These are phyloP conservation scores for Aphanomyces stellatus DNA, from an alignment of 352 stramenopile species.

Conservation along the genomic window DNA sequence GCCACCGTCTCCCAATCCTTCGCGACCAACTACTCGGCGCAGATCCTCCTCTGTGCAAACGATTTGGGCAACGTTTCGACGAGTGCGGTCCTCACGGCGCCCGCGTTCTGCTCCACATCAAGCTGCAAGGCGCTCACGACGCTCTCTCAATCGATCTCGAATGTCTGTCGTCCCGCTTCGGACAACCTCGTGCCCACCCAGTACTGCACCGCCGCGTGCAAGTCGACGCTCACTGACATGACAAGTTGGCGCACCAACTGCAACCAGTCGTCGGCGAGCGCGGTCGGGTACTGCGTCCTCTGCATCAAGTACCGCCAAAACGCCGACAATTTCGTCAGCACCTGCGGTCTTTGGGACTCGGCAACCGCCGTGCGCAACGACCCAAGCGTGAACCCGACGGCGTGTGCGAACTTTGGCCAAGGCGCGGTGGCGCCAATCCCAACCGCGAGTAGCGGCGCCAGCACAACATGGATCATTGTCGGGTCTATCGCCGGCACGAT, in stretches of 20 bases:
- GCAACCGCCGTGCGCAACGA: not conserved
- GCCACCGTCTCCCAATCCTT: no score
- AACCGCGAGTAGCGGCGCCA: not conserved
- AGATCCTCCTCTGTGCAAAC: no score
- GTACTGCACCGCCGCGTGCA: not conserved
- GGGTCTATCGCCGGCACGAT: slow-evolving; percentile 33
- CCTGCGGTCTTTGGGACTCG: slow-evolving; percentile 13
- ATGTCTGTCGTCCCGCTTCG: no score
- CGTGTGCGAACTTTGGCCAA: not conserved
- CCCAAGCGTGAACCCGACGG: not conserved
- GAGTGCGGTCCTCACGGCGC: no score
- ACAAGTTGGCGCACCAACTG: no score
- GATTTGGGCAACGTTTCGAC: no score
- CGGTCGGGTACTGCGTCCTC: not conserved
- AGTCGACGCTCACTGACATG: not conserved
- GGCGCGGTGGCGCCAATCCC: not conserved
- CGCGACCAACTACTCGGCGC: no score
- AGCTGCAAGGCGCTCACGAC: no score
- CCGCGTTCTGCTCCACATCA: no score
- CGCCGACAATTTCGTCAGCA: not conserved
- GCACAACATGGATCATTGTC: slow-evolving; percentile 34
- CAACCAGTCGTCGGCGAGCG: not conserved
- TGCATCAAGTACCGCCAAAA: not conserved
- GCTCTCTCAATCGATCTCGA: no score
- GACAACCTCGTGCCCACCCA: not conserved